Percentiles rank a stretch among this genome's conserved stretches.
Evolutionary conservation across 2,329 filamentous ascomycete genomes (phyloP).

Genomic region (Clathrospora elynae): DNA sequence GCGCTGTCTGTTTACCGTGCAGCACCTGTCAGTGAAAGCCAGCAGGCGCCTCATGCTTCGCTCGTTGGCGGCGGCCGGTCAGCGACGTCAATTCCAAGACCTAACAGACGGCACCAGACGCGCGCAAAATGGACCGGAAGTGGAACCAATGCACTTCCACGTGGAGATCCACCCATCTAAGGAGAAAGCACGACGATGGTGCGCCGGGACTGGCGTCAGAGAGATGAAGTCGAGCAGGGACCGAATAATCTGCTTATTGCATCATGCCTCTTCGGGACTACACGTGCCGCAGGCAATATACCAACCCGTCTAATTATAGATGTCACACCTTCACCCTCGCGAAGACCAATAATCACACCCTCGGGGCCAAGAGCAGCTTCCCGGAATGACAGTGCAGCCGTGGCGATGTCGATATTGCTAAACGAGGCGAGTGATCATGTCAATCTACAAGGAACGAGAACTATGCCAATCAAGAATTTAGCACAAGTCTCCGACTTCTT

Average conservation of each 20-base stretch:
- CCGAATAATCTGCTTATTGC: constrained; percentile 30
- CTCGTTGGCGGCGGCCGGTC: constrained; percentile 1
- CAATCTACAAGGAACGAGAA: constrained; percentile 30
- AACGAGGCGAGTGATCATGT: constrained; percentile 12
- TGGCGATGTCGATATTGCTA: constrained; percentile 18
- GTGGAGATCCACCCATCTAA: constrained; percentile 41
- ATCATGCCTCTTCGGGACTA: constrained; percentile 32
- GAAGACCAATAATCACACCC: constrained; percentile 22
- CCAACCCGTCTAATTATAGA: constrained; percentile 38
- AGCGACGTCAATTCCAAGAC: constrained; percentile 5
- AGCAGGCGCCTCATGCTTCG: constrained; percentile 37
- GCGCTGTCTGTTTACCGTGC: constrained; percentile 11
- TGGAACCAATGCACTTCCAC: constrained; percentile 34
- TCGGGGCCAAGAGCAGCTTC: constrained; percentile 35
- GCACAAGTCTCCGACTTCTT: constrained; percentile 13
- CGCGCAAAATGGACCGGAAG: constrained; percentile 25
- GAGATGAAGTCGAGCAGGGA: constrained; percentile 30
- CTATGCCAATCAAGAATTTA: constrained; percentile 19
- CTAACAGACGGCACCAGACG: constrained; percentile 23
- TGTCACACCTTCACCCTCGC: constrained; percentile 17
- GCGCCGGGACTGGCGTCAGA: constrained; percentile 30
- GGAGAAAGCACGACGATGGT: constrained; percentile 27
- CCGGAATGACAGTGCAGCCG: constrained; percentile 12
- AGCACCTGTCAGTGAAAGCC: constrained; percentile 37
- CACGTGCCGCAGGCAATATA: constrained; percentile 47